phyloP scores from a whole-genome alignment of 257 asterid species.

The Solanum lignicaule region DNA sequence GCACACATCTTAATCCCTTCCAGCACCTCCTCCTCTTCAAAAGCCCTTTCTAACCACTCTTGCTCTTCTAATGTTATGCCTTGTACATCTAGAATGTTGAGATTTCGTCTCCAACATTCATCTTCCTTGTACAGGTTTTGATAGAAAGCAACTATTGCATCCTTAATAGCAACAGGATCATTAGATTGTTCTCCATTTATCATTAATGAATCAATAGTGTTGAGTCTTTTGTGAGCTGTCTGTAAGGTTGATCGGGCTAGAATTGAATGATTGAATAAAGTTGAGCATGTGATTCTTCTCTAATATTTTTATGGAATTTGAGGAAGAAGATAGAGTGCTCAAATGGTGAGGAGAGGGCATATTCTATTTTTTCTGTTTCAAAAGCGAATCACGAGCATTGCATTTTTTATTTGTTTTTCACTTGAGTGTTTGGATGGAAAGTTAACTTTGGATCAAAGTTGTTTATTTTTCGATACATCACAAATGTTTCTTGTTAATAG shows the following conservation, averaged over 20 bases:
- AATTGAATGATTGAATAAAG: neutral
- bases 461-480: neutral
- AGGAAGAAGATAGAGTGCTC: neutral
- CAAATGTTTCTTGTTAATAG: neutral
- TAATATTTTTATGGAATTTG: neutral
- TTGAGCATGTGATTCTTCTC: neutral
- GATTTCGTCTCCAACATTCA: neutral
- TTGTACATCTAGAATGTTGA: neutral
- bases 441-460: neutral
- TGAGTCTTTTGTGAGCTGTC: neutral
- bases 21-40: neutral
- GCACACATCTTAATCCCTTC: neutral
- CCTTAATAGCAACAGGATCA: neutral
- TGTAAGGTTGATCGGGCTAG: neutral
- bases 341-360: neutral
- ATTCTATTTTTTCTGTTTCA: neutral
- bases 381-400: neutral
- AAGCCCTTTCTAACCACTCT: neutral
- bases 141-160: neutral
- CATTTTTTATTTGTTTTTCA: neutral
- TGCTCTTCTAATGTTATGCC: neutral
- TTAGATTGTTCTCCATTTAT: neutral
- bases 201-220: neutral
- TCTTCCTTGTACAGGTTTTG: neutral
- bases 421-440: neutral